Percentiles rank a stretch among this genome's conserved stretches.
Conservation (phyloP, 1,139 yeast genomes). For the Taiozyma sp. region DNA sequence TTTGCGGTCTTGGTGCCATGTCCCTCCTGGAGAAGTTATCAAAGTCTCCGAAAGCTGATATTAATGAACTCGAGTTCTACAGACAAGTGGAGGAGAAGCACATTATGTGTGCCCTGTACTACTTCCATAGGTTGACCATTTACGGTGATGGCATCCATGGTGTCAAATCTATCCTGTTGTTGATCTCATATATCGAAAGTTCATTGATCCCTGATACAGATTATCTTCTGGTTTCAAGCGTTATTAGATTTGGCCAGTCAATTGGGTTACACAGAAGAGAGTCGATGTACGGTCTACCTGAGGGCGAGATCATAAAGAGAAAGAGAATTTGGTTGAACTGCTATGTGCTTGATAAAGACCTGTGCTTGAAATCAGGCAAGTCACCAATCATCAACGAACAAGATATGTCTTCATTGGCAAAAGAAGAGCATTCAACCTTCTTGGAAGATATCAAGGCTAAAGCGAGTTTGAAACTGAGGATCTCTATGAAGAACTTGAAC, state of each 20-base stretch:
- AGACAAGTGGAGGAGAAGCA: slow-evolving; percentile 6
- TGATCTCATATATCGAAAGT: slow-evolving; percentile 41
- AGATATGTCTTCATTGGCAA: slow-evolving; percentile 35
- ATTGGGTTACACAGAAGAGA: slow-evolving; percentile 60
- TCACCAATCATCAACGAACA: slow-evolving; percentile 48
- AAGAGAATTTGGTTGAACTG: slow-evolving; percentile 52
- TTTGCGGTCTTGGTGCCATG: slow-evolving; percentile 3
- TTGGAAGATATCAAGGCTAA: slow-evolving; percentile 5
- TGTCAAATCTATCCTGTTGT: slow-evolving; percentile 41
- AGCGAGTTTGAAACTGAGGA: slow-evolving; percentile 5
- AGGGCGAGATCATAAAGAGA: slow-evolving; percentile 34
- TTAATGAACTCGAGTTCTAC: slow-evolving; percentile 1
- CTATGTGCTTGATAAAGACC: slow-evolving; percentile 48
- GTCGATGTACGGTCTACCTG: slow-evolving; percentile 33
- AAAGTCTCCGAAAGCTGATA: not conserved
- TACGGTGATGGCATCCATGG: slow-evolving; percentile 37
- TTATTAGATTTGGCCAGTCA: slow-evolving; percentile 53
- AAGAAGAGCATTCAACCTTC: slow-evolving; percentile 9
- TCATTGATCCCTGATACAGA: slow-evolving; percentile 38
- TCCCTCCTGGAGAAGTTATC: not conserved
- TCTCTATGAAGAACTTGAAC: slow-evolving; percentile 7
- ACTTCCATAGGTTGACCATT: slow-evolving; percentile 4
- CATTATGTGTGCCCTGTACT: slow-evolving; percentile 3
- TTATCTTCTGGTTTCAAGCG: slow-evolving; percentile 42
- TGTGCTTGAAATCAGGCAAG: slow-evolving; percentile 50